A percentile compares a stretch with the other conserved stretches of the same genome.
Evolutionary conservation across 805 yeast species (phyloP).

Genomic region (Metschnikowia vanudenii): DNA sequence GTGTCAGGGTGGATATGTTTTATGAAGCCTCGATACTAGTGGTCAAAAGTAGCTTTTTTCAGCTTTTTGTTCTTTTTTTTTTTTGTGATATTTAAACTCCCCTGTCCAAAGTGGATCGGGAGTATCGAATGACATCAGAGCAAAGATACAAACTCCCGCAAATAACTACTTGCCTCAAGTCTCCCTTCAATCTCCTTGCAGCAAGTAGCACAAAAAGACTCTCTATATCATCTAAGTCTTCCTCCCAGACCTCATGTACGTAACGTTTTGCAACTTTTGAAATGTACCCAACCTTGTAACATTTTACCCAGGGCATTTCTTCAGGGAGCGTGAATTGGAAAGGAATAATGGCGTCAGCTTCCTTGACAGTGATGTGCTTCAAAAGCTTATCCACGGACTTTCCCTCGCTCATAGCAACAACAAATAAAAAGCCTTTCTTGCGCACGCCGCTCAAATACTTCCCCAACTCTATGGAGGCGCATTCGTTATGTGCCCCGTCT

Average conservation of each 20-base stretch:
- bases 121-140: conserved; percentile 36
- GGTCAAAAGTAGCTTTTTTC: too few species aligned
- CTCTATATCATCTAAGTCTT: neutral
- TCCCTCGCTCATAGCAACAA: conserved; percentile 75
- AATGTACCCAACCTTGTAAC: conserved; percentile 41
- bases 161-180: conserved; percentile 31
- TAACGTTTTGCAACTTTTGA: conserved; percentile 21
- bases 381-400: conserved; percentile 59
- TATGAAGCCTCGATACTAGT: too few species aligned
- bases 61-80: too few species aligned
- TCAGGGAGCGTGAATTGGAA: conserved; percentile 70
- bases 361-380: conserved; percentile 42
- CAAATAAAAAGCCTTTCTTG: conserved; percentile 46
- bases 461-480: conserved; percentile 74
- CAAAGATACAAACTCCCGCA: conserved; percentile 46
- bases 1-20: too few species aligned
- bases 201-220: conserved; percentile 9
- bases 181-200: conserved; percentile 20
- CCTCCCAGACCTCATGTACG: conserved; percentile 21
- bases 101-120: conserved; percentile 2
- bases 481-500: conserved; percentile 93
- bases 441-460: conserved; percentile 42
- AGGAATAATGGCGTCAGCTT: conserved; percentile 56
- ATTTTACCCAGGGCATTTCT: conserved; percentile 90
- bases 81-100: too few species aligned